These are phyloP conservation scores for Fusarium floridanum DNA, from an alignment of 2,329 filamentous ascomycete species.

Conservation along the genomic window DNA sequence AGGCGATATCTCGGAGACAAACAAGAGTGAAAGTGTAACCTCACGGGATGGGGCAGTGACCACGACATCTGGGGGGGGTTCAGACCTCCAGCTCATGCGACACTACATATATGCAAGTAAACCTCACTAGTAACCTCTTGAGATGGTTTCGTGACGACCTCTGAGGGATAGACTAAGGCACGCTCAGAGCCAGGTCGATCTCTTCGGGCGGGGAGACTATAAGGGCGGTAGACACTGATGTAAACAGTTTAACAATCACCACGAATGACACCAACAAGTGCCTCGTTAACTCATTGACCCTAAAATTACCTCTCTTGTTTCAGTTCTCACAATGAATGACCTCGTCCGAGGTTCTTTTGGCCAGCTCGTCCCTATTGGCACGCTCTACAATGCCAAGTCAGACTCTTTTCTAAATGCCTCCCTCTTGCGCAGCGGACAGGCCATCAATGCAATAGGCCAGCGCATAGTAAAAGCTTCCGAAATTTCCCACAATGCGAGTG, in stretches of 20 bases:
- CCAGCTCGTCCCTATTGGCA: slow-evolving; percentile 20
- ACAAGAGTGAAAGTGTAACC: not conserved
- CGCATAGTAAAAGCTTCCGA: not conserved
- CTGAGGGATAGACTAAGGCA: not conserved
- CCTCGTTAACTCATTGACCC: not conserved
- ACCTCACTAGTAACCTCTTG: not conserved
- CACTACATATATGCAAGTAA: not conserved
- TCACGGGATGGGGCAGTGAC: not conserved
- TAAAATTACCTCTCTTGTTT: not conserved
- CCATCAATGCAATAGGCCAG: not conserved
- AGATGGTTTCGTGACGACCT: not conserved
- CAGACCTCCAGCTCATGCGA: not conserved
- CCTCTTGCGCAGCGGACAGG: not conserved
- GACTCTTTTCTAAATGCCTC: slow-evolving; percentile 26
- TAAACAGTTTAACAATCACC: not conserved
- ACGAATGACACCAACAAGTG: not conserved
- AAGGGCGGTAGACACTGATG: not conserved
- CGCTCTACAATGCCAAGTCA: slow-evolving; percentile 29
- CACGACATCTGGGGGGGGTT: not conserved
- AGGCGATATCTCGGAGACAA: slow-evolving; percentile 14
- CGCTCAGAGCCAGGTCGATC: not conserved
- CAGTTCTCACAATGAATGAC: slow-evolving; percentile 3
- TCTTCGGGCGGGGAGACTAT: not conserved
- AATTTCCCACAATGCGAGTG: not conserved
- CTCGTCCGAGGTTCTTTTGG: slow-evolving; percentile 9